Base-by-base conservation (phyloP, 2,329 filamentous ascomycete species). In the Aspergillus puulaauensis region DNA sequence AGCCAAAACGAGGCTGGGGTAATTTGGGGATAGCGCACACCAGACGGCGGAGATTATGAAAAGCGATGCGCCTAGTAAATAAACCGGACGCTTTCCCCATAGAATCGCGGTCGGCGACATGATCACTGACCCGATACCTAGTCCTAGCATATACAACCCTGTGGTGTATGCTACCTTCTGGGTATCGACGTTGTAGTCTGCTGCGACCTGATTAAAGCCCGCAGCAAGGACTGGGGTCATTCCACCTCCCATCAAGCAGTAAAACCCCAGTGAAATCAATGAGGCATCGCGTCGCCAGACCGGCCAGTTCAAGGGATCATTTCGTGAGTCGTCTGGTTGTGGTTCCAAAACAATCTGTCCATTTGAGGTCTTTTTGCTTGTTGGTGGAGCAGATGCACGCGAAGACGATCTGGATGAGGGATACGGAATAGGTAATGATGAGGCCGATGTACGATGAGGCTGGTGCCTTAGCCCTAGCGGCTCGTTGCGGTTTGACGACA, bases 291-390 rank as follows among this genome's bases (percentile, higher is more conserved):
- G 83, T 41, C 91, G 85, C 87, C 90, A 91, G 6, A 82, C 78
- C 0, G 90, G 87, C 93, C 93, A 98, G 72, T 98, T 98, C 56
- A 98, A 78, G 1, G 93, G 93, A 67, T 98, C 93, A 64, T 98
- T 97, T 52, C 83, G 80, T 0, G 90, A 92, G 52, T 97, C 92
- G 59, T 97, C 92, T 0, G 93, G 93, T 71, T 98, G 93, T 0
- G 93, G 93, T 0, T 96, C 89, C 14, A 98, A 79, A 55, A 98
- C 91, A 66, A 97, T 91, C 60, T 85, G 83, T 15, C 92, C 92
- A 71, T 96, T 89, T 37, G 82, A 76, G 2, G 92, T 96, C 63
- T 82, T 88, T 79, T 97, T 97, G 8, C 27, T 31, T 76, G 86
- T 85, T 46, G 65, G 59, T 15, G 70, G 67, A 14, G 63, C 63